Base-by-base conservation (phyloP, 805 yeast species). In the Metschnikowia arizonensis region DNA sequence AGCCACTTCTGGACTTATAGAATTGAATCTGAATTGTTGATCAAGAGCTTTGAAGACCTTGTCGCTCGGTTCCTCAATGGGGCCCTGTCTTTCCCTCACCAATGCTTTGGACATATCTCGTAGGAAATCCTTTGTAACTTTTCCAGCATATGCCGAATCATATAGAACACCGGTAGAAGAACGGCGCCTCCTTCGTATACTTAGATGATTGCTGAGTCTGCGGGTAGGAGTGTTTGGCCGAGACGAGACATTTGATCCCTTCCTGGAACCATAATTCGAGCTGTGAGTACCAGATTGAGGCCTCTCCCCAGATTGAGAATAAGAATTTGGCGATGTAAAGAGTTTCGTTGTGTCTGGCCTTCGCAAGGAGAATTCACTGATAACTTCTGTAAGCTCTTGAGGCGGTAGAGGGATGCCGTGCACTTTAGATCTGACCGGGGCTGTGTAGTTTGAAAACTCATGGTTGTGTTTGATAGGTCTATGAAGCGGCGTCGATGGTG, bases 51-150 rank as follows among this genome's bases (percentile, higher is more conserved):
- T 37, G 37, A 42, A 47, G 23, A 39, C 50, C 17, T 41, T 37
- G 15, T 50, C 48, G 18, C 46, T 44, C 6, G 49, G 49, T 32
- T 45, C 51, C 38, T 40, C 44, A 17, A 52, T 49, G 18, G 40
- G 40, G 29, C 46, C 51, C 30, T 48, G 48, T 24, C 44, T 46
- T 21, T 56, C 64, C 29, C 49, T 46, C 8, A 53, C 45, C 46
- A 59, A 58, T 1, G 68, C 66, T 33, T 58, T 55, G 38, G 74
- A 68, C 37, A 69, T 61, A 14, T 61, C 61, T 29, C 67, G 54
- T 31, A 70, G 55, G 33, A 65, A 71, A 42, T 67, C 72, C 10
- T 62, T 58, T 2, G 73, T 68, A 17, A 70, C 55, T 1, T 69
- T 65, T 1, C 74, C 74, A 14, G 53, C 53, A 47, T 68, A 68